Conservation (phyloP, 208 protist species). For the Porcisia hertigi region DNA sequence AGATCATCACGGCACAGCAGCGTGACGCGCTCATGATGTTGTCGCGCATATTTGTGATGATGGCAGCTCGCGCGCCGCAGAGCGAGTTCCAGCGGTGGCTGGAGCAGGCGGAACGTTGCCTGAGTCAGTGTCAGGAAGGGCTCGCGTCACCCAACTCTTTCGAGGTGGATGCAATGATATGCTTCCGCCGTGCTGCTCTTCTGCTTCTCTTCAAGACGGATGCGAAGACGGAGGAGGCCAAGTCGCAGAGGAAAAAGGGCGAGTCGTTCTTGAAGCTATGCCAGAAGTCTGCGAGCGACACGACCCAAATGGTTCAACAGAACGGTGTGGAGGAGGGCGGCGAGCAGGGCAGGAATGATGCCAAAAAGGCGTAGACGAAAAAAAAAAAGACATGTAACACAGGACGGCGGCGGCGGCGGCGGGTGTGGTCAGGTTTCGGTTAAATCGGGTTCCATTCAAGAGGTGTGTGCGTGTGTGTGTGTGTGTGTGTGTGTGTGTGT, state of each 20-base stretch:
- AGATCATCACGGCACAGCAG: constrained; percentile 74
- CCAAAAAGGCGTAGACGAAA: constrained; percentile 10
- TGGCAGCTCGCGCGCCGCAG: constrained; percentile 78
- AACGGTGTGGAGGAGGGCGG: constrained; percentile 43
- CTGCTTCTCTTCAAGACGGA: constrained; percentile 73
- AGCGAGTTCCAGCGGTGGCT: constrained; percentile 64
- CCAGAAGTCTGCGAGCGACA: constrained; percentile 10
- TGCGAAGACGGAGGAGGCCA: constrained; percentile 61
- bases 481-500: not conserved
- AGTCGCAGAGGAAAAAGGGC: constrained; percentile 45
- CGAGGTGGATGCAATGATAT: constrained; percentile 54
- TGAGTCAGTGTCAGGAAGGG: constrained; percentile 67
- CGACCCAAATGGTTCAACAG: constrained; percentile 32
- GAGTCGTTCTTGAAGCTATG: constrained; percentile 42
- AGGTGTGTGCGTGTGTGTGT: constrained; percentile 1
- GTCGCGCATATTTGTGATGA: constrained; percentile 80
- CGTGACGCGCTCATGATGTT: constrained; percentile 74
- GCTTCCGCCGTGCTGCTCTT: constrained; percentile 70
- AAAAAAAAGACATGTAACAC: not conserved
- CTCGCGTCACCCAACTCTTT: constrained; percentile 41
- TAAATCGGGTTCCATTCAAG: not conserved
- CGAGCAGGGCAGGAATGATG: constrained; percentile 25
- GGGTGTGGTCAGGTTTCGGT: not conserved
- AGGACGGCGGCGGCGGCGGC: not conserved
- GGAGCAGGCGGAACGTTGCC: constrained; percentile 78